Evolutionary conservation across 352 stramenopile species (phyloP), one percentile per base, ranked within the genome.

Genomic region (Phytophthora brassicae): DNA sequence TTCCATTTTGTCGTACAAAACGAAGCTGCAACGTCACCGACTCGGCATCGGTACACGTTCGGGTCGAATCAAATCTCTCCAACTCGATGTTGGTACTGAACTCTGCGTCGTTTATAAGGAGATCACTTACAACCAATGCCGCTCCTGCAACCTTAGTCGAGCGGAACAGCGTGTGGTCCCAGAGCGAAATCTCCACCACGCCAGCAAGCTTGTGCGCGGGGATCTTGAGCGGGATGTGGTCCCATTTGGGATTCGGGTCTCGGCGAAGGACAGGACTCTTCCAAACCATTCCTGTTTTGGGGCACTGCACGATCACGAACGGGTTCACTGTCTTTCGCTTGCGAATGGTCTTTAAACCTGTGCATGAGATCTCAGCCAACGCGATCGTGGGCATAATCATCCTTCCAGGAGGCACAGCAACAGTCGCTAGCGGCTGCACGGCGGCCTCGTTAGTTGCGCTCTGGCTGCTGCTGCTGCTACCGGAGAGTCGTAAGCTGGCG

Each of bases 91-190:
- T 77, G 14, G 66, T 69, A 38, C 57, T 59, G 53, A 84, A 82
- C 23, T 70, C 64, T 8, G 60, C 38, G 12, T 79, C 68, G 33
- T 64, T 35, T 22, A 77, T 71, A 13, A 87, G 66, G 11, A 88
- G 38, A 39, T 90, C 65, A 0, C 76, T 70, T 23, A 74, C 57
- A 6, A 78, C 69, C 8, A 88, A 56, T 23, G 66, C 72, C 3
- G 75, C 65, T 4, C 71, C 70, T 17, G 81, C 81, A 17, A 90
- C 77, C 29, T 84, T 86, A 4, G 82, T 60, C 5, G 79, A 81
- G 14, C 71, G 79, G 50, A 90, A 86, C 46, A 90, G 73, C 3
- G 66, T 62, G 51, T 89, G 71, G 64, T 90, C 81, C 77, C 77
- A 90, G 3, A 90, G 66, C 61, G 74, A 78, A n/a, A 88, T 72